Base-by-base conservation (phyloP, 2,329 filamentous ascomycete species). In the Cladosporium sp. region DNA sequence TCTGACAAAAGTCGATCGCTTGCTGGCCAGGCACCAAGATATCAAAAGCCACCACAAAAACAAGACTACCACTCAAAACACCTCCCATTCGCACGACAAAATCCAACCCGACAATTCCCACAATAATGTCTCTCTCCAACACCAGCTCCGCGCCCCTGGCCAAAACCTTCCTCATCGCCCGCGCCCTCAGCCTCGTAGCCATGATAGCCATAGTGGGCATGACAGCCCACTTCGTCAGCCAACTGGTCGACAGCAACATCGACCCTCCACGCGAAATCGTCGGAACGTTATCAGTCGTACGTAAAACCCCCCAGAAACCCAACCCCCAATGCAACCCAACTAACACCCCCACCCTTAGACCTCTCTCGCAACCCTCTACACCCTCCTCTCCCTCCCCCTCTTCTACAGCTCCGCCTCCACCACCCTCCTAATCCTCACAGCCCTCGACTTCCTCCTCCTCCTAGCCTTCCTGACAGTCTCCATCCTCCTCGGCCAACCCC, bases 171-270 rank as follows among this genome's bases (percentile, higher is more conserved):
- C 82, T 87, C 52, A 73, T 82, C 57, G 79, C 85, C 58, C 84
- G 91, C 41, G 76, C 78, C 51, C 76, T 91, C 58, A 84, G 94
- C 66, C 77, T 81, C 53, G 70, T 86, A 55, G 81, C 80, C 20
- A 84, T 95, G 63, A 75, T 93, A 51, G 75, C 83, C 52, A 82
- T 93, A 57, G 85, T 95, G 57, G 88, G 89, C 39, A 80, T 95
- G 67, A 83, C 83, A 0, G 81, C 85, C 62, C 89, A 91, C 69
- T 94, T 95, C 69, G 84, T 95, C 61, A 77, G 83, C 19, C 78
- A 87, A 59, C 89, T 94, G 65, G 80, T 88, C 38, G 72, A 75
- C 38, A 78, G 76, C 18, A 78, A 83, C 55, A 78, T 84, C 49
- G 75, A 79, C 25, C 82, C 86, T 0, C 87, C 89, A 0, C 74